These are phyloP conservation scores for Scytalidium sp. DNA, from an alignment of 2,329 filamentous ascomycete genomes.

Conservation along the genomic window DNA sequence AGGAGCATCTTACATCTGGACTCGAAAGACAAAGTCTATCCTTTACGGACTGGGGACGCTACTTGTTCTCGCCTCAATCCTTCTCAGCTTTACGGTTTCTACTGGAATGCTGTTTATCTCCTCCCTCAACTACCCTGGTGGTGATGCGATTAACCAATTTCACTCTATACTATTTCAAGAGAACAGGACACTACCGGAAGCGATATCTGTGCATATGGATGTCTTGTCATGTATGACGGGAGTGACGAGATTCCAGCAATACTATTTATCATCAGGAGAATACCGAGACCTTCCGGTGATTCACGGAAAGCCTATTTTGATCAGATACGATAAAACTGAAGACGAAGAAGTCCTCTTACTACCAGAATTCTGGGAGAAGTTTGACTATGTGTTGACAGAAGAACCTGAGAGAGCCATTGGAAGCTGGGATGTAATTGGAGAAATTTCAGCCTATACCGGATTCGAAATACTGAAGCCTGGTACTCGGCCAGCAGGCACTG, in stretches of 20 bases:
- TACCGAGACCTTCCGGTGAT: slow-evolving; percentile 27
- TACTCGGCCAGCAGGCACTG: slow-evolving; percentile 18
- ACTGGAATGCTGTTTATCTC: slow-evolving; percentile 72
- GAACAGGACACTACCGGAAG: slow-evolving; percentile 23
- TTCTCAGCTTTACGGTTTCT: slow-evolving; percentile 58
- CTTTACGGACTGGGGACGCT: slow-evolving; percentile 53
- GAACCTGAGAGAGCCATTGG: slow-evolving; percentile 44
- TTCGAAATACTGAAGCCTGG: slow-evolving; percentile 55
- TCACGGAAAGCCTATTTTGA: slow-evolving; percentile 21
- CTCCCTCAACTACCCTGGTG: slow-evolving; percentile 90
- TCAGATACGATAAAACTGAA: slow-evolving; percentile 61
- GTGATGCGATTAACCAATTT: slow-evolving; percentile 65
- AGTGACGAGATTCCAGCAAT: slow-evolving; percentile 60
- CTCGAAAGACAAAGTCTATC: slow-evolving; percentile 58
- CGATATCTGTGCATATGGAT: slow-evolving; percentile 57
- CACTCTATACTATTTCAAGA: slow-evolving; percentile 32
- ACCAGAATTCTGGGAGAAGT: slow-evolving; percentile 57
- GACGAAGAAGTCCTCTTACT: slow-evolving; percentile 39
- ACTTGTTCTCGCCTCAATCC: slow-evolving; percentile 55
- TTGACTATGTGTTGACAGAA: slow-evolving; percentile 62
- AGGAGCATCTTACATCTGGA: slow-evolving; percentile 68
- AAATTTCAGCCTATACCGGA: slow-evolving; percentile 56
- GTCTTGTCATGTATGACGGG: slow-evolving; percentile 70
- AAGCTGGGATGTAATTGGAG: slow-evolving; percentile 55
- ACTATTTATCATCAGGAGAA: slow-evolving; percentile 8